A percentile compares a stretch with the other conserved stretches of the same genome.
These are phyloP conservation scores for Jaltomata sinuosa DNA, from an alignment of 257 asterid species.

Conservation along the genomic window DNA sequence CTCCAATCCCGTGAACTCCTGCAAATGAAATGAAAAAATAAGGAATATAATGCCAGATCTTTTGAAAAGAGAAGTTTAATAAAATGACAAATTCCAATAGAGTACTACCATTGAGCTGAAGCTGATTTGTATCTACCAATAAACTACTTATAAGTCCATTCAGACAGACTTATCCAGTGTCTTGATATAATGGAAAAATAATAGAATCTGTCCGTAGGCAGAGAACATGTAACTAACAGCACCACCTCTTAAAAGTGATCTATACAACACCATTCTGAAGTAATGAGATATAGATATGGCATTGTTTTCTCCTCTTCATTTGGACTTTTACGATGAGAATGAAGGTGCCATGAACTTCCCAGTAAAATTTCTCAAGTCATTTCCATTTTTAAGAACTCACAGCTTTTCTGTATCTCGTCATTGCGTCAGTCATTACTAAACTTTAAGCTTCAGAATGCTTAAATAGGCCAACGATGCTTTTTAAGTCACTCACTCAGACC, in stretches of 20 bases:
- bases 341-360: neutral
- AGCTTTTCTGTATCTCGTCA: neutral
- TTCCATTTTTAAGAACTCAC: neutral
- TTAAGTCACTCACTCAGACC: neutral
- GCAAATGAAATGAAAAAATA: slow-evolving; percentile 13
- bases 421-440: neutral
- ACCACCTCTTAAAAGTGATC: neutral
- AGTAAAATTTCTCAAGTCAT: neutral
- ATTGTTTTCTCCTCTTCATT: neutral
- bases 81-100: neutral
- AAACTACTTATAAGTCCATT: neutral
- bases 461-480: neutral
- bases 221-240: neutral
- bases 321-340: neutral
- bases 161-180: neutral
- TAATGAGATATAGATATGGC: neutral
- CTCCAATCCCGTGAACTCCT: slow-evolving; percentile 96
- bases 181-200: neutral
- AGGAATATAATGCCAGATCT: neutral
- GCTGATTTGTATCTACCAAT: neutral
- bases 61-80: neutral
- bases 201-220: neutral
- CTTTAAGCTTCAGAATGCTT: neutral
- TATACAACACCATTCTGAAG: neutral
- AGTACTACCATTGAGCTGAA: neutral